Evolutionary conservation across 2,329 filamentous ascomycete species (phyloP).

Genomic region (Trichoderma sp.): DNA sequence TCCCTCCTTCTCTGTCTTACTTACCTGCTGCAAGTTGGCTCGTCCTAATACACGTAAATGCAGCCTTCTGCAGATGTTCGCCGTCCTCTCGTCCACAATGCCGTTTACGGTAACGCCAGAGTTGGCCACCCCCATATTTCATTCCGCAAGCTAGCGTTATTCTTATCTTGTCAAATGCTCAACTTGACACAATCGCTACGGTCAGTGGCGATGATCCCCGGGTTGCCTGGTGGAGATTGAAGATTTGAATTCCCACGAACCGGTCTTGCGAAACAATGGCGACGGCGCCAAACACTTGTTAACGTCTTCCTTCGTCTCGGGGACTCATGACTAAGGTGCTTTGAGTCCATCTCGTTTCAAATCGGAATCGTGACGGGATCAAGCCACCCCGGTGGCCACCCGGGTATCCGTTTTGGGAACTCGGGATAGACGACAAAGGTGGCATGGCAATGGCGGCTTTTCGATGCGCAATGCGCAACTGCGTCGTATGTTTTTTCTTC

Average conservation of each 20-base stretch:
- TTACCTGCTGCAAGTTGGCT: background rate
- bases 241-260: background rate
- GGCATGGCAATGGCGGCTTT: background rate
- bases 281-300: background rate
- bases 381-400: background rate
- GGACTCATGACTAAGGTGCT: background rate
- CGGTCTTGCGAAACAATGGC: background rate
- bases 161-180: background rate
- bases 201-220: background rate
- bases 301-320: background rate
- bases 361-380: background rate
- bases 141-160: background rate
- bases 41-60: background rate
- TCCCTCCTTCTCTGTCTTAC: background rate
- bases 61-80: background rate
- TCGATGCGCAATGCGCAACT: background rate
- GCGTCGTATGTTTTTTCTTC: background rate
- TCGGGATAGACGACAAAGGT: background rate
- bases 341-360: background rate
- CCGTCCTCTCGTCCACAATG: background rate
- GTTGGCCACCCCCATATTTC: background rate
- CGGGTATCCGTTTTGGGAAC: conserved; percentile 2
- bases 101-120: background rate
- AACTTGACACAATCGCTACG: background rate
- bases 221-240: background rate